Base-by-base conservation (phyloP, 768 basidiomycete genomes). In the Jaapia argillacea region DNA sequence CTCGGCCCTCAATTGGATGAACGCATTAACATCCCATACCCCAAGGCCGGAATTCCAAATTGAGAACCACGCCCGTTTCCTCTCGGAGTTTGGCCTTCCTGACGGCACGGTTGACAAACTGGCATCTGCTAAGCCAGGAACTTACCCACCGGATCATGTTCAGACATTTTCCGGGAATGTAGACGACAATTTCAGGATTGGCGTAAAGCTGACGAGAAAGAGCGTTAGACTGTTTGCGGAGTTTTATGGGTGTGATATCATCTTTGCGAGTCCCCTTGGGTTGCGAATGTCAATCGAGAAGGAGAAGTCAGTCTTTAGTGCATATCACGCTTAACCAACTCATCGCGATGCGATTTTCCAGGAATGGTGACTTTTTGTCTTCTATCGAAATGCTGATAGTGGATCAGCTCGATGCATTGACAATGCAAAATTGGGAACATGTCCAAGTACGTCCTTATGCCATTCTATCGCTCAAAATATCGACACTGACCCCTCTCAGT, bases 371-470 rank as follows among this genome's bases (percentile, higher is more conserved):
- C 62, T 91, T 94, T 58, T 68, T 99, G 41, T 88, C 88, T 7
- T 94, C 91, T 2, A 85, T 99, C 44, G 96, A 99, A 57, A 63
- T 98, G 4, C 64, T 91, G 18, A 64, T 98, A n/a, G 71, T 89
- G 13, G 96, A 98, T 59, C 92, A 96, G 55, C 70, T 89, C 69
- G 91, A 98, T 59, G 84, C 84, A 3, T 73, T 98, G 53, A 74
- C 78, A 3, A 98, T 98, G 96, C 96, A 98, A 65, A 99, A 99
- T 54, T 99, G 96, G 96, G 92, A 97, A 28, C 96, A 98, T 55
- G 74, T 93, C 16, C 88, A 96, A 72, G 93, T 89, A 56, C 26
- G 69, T 54, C 18, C 4, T 16, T 44, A 16, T 20, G 20, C 6
- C 22, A 45, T 16, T 25, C 45, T 21, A 14, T 38, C 39, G 21